Base-by-base conservation (phyloP, 2,329 filamentous ascomycete genomes). In the Botrytis porri region DNA sequence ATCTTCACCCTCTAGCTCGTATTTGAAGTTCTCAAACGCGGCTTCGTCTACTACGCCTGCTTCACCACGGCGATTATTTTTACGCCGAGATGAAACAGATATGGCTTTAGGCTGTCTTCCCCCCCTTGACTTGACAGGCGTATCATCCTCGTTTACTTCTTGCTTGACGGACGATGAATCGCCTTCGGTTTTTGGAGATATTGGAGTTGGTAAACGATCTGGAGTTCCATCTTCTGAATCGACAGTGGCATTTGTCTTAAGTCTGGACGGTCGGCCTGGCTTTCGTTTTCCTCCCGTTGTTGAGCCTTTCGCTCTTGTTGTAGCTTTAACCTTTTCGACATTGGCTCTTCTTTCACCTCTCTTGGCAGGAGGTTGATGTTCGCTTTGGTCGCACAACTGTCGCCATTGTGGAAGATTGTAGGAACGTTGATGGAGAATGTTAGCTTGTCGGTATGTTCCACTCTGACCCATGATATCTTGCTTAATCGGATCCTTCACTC, bases 361-460 rank as follows among this genome's bases (percentile, higher is more conserved):
- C 79, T 91, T 91, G 9, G 96, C 96, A 0, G 96, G 96, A 16
- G 96, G 96, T 79, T 98, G 96, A 81, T 99, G 94, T 79, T 97
- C 95, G 81, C 93, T 95, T 83, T 98, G 94, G 76, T 98, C 93
- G 81, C 95, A 98, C 57, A 98, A 87, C 72, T 93, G 89, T 77
- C 94, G 93, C 96, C 96, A 99, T 82, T 99, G 95, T 0, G 95
- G 95, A 7, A 99, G 86, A 78, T 98, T 99, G 84, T 99, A 99
- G 22, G 94, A 94, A 81, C 96, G 89, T 81, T 97, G 94, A 83
- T 98, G 97, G 79, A 98, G 91, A 74, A 99, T 95, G 81, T 99
- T 99, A 80, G 96, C 93, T 82, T 99, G 96, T 51, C 95, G 95
- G 81, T 98, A 99, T 73, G 93, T 97, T 73, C 96, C 97, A 80